Conservation (phyloP, 2,329 filamentous ascomycete species). For the Cercospora sp. region DNA sequence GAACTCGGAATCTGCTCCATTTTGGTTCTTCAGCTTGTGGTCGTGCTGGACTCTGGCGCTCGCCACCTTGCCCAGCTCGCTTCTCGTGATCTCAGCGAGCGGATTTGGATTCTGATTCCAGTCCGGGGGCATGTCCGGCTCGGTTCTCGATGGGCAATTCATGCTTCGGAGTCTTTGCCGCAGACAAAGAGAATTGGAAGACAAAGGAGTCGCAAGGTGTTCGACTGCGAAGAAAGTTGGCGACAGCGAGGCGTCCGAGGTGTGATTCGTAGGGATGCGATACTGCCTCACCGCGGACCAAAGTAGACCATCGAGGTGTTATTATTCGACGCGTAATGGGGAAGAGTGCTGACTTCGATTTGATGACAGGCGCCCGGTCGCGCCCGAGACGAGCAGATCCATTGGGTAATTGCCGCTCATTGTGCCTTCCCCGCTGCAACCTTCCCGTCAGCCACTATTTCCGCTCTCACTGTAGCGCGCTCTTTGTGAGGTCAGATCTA, state of each 20-base stretch:
- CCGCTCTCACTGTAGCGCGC: background rate
- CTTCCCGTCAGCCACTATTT: background rate
- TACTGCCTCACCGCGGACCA: conserved; percentile 1
- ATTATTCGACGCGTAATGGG: background rate
- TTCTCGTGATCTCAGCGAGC: conserved; percentile 60
- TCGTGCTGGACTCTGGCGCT: conserved; percentile 58
- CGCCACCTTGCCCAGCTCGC: conserved; percentile 62
- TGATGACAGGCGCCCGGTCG: conserved; percentile 14
- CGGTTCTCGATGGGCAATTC: conserved; percentile 66
- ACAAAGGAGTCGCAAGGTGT: background rate
- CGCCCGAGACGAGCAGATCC: conserved; percentile 6
- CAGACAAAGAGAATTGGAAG: background rate
- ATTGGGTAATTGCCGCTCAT: conserved; percentile 8
- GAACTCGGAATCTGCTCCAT: conserved; percentile 31
- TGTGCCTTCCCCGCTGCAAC: conserved; percentile 7
- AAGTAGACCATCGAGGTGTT: conserved; percentile 11
- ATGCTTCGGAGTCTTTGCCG: conserved; percentile 43
- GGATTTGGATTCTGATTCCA: conserved; percentile 64
- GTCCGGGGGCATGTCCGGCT: conserved; percentile 54
- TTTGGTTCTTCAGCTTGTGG: conserved; percentile 41
- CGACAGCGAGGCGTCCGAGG: background rate
- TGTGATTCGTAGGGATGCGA: background rate
- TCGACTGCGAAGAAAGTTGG: background rate
- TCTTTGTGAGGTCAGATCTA: background rate
- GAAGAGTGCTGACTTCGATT: conserved; percentile 3